Evolutionary conservation across 2,329 filamentous ascomycete genomes (phyloP), one percentile per base, ranked within the genome.

Genomic region (Ophiostoma ips): DNA sequence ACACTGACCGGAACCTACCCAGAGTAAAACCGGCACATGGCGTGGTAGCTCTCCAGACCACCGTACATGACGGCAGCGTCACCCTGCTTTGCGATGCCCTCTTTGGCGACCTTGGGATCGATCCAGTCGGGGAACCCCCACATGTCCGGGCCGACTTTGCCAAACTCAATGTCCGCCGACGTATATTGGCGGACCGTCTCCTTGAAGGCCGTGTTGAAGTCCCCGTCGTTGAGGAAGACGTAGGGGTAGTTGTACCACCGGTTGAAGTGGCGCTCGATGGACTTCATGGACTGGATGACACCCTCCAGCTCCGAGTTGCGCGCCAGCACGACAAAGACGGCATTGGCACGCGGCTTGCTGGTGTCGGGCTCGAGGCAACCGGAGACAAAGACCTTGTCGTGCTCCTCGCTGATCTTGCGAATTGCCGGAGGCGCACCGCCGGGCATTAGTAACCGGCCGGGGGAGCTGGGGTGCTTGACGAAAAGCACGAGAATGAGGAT

Each of bases 21-120:
- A 55, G 92, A 98, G 70, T 98, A 98, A 72, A 98, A 98, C 59
- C 92, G 81, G 65, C 92, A 98, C 92, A 98, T 98, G 68, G 94
- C 84, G 62, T 98, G 92, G 64, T 98, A 98, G 68, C 89, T 95
- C 66, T 96, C 92, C 74, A 98, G 83, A 44, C 92, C 92, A 64
- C 92, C 92, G 64, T 96, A 98, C 92, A 98, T 98, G 71, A 98
- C 94, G 44, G 92, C 92, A 47, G 83, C 82, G 66, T 98, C 92
- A 57, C 92, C 92, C 66, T 98, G 92, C 70, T 95, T 95, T 49
- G 86, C 81, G 61, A 98, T 94, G 53, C 90, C 90, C 66, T 98
- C 92, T 68, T 89, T 88, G 57, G 89, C 90, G 49, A 95, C 87
- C 64, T 92, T 89, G 58, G 81, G 78, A 63, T 98, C 89, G 48